Evolutionary conservation across 352 stramenopile genomes (phyloP).

Genomic region (Phytophthora litchii): DNA sequence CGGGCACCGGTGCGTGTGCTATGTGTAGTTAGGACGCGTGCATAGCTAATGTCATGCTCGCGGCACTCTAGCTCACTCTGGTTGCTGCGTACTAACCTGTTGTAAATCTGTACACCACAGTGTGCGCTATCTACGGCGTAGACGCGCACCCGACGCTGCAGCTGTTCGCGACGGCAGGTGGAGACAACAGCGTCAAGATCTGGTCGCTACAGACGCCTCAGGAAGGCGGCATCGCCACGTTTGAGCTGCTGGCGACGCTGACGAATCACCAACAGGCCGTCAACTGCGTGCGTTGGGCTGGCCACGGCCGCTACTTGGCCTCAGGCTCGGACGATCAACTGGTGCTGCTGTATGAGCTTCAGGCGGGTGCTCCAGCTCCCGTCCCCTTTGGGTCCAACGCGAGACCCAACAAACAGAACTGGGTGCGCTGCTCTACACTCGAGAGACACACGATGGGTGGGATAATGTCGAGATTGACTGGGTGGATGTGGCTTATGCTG

Average conservation of each 20-base stretch:
- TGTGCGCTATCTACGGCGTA: slow-evolving; percentile 84
- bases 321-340: slow-evolving; percentile 86
- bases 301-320: slow-evolving; percentile 78
- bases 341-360: slow-evolving; percentile 84
- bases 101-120: slow-evolving; percentile 31
- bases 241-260: slow-evolving; percentile 83
- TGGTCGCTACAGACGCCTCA: slow-evolving; percentile 61
- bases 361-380: slow-evolving; percentile 59
- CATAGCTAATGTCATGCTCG: neutral
- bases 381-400: slow-evolving; percentile 84
- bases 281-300: slow-evolving; percentile 87
- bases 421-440: slow-evolving; percentile 77
- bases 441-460: slow-evolving; percentile 87
- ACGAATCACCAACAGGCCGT: slow-evolving; percentile 85
- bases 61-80: slow-evolving; percentile 2
- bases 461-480: neutral
- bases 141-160: slow-evolving; percentile 78
- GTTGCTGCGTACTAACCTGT: slow-evolving; percentile 8
- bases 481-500: slow-evolving; percentile 4
- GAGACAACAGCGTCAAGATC: slow-evolving; percentile 86
- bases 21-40: neutral
- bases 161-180: slow-evolving; percentile 80
- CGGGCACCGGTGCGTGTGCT: slow-evolving; percentile 54
- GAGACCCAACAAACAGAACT: slow-evolving; percentile 86
- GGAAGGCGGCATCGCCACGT: slow-evolving; percentile 59